Base-by-base conservation (phyloP, 176 grass and related monocot species). In the Chrysopogon serrulatus region DNA sequence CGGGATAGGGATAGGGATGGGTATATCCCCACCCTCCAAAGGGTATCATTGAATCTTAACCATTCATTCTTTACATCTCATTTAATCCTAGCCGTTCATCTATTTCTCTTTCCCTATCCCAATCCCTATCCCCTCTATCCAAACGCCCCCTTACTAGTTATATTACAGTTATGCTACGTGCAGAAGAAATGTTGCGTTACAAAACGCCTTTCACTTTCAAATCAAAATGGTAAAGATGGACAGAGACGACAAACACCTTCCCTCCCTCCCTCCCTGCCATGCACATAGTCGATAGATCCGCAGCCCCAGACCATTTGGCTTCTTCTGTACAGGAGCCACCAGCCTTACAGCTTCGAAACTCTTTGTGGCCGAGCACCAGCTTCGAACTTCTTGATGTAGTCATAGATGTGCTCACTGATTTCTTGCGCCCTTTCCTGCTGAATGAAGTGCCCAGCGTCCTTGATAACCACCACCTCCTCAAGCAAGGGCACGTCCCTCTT, bases 401-500 rank as follows among this genome's bases (percentile, higher is more conserved):
- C 49, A 40, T 79, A 72, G 66, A 87, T 87, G 60, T 90, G 88
- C 0, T 87, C 84, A 3, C 74, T 83, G 68, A 86, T 79, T 65
- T 90, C 79, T 6, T 74, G 48, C 0, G 88, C 79, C 21, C 79
- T 79, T 64, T 90, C 88, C 79, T 83, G 88, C 31, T 86, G 83
- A 47, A 90, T 40, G 79, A 87, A 90, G 32, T 90, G 88, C 0
- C 84, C 84, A 0, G 79, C 88, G 5, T 39, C 88, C 26, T 83
- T 49, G 67, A 87, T 74, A 2, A 90, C 74, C 67, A 86, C 88
- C 48, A 79, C 84, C 67, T 79, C 89, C 40, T 85, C 83, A 4
- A 94, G 87, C 65, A 85, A 26, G 9, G 86, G 86, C 26, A 94
- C 89, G n/a, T 91, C 86, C 68, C 77, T 87, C 79, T 91, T 81